phyloP scores from a whole-genome alignment of 257 asterid genomes.

The Solanum chilense region DNA sequence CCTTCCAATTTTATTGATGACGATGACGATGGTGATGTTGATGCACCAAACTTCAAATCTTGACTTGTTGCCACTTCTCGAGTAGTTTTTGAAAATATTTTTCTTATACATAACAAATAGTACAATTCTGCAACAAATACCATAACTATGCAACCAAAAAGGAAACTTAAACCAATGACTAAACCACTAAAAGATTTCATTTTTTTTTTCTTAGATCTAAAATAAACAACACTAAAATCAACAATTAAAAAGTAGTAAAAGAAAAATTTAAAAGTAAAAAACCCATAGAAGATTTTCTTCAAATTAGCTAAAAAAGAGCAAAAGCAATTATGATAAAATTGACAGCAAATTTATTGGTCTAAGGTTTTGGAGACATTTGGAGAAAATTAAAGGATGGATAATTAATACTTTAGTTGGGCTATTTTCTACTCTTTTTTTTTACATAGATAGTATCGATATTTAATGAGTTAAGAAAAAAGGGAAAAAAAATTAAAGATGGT shows the following conservation, averaged over 20 bases:
- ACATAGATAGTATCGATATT: background rate
- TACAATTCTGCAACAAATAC: constrained; percentile 53
- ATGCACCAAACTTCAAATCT: background rate
- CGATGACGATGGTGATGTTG: background rate
- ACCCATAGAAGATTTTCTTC: background rate
- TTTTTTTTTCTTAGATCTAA: background rate
- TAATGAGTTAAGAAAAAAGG: too few species aligned
- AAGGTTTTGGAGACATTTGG: background rate
- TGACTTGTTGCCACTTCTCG: background rate
- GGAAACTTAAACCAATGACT: constrained; percentile 50
- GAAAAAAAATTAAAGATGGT: too few species aligned
- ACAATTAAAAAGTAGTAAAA: background rate
- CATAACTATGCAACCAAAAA: constrained; percentile 50
- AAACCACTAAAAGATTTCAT: constrained; percentile 49
- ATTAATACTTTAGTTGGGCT: background rate
- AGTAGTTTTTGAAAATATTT: constrained; percentile 10
- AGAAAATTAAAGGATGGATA: background rate
- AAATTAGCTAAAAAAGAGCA: background rate
- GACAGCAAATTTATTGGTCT: background rate
- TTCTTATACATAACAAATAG: constrained; percentile 59
- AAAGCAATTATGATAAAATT: background rate
- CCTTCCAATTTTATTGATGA: constrained; percentile 8
- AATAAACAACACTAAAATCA: background rate
- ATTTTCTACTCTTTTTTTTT: background rate
- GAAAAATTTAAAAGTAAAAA: background rate